Percentiles rank a stretch among this genome's conserved stretches.
Conservation (phyloP, 768 basidiomycete species). For the Xanthoconium stramineum region DNA sequence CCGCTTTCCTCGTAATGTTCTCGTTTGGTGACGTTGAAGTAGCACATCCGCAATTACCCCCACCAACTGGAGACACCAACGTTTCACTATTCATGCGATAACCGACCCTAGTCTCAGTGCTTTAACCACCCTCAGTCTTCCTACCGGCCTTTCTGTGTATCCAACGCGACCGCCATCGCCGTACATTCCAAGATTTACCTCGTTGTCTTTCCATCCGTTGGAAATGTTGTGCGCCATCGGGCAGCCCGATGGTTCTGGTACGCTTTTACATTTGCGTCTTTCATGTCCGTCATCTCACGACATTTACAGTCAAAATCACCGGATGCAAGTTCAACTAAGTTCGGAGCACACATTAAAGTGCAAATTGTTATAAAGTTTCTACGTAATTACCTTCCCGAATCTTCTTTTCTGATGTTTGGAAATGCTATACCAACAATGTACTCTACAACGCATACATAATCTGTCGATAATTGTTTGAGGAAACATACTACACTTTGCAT, state of each 20-base stretch:
- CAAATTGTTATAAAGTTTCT: not conserved
- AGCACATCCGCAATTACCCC: constrained; percentile 62
- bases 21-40: constrained; percentile 7
- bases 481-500: not conserved
- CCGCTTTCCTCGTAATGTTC: not conserved
- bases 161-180: constrained; percentile 58
- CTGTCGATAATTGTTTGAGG: not conserved
- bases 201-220: constrained; percentile 77
- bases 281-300: constrained; percentile 3
- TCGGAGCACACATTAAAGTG: not conserved
- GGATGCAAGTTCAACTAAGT: constrained; percentile 49
- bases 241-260: constrained; percentile 64
- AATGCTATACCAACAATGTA: constrained; percentile 21
- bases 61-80: constrained; percentile 64
- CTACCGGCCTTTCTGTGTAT: constrained; percentile 53
- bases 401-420: constrained; percentile 8
- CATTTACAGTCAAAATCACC: constrained; percentile 47
- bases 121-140: constrained; percentile 44
- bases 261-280: constrained; percentile 11
- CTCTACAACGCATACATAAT: not conserved
- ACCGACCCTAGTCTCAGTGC: constrained; percentile 27
- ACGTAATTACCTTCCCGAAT: constrained; percentile 16
- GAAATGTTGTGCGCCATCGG: constrained; percentile 83
- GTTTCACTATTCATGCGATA: constrained; percentile 58
- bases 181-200: constrained; percentile 59